phyloP scores from a whole-genome alignment of 2,329 filamentous ascomycete genomes.

The Elsinoe necatrix region DNA sequence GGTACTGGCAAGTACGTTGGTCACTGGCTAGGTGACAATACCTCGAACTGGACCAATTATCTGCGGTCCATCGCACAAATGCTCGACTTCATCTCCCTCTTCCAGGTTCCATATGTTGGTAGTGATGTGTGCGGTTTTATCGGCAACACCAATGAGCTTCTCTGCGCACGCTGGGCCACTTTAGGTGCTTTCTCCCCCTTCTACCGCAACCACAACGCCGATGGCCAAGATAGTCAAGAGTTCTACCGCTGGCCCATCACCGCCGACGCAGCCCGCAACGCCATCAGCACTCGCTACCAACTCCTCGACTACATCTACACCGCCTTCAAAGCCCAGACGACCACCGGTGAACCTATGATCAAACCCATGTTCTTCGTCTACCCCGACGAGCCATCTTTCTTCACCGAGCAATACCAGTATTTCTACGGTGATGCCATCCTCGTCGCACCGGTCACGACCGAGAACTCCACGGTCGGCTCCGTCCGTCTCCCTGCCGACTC shows the following conservation, averaged over 20 bases:
- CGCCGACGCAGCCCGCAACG: constrained; percentile 55
- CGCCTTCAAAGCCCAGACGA: constrained; percentile 52
- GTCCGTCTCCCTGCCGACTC: constrained; percentile 49
- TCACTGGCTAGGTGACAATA: constrained; percentile 54
- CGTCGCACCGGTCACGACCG: constrained; percentile 47
- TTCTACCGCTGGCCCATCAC: constrained; percentile 63
- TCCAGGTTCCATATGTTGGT: constrained; percentile 41
- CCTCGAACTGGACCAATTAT: constrained; percentile 38
- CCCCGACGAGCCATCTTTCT: constrained; percentile 47
- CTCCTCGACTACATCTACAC: constrained; percentile 78
- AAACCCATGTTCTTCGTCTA: constrained; percentile 67
- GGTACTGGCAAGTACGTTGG: constrained; percentile 56
- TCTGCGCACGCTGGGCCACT: constrained; percentile 68
- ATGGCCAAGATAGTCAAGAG: constrained; percentile 52
- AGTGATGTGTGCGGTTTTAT: constrained; percentile 70
- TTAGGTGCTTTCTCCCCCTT: constrained; percentile 68
- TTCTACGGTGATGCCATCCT: constrained; percentile 52
- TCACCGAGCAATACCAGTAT: constrained; percentile 47
- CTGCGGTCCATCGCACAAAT: constrained; percentile 35
- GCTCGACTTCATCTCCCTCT: constrained; percentile 40
- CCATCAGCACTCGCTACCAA: constrained; percentile 64
- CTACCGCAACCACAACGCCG: constrained; percentile 63
- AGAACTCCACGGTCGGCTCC: constrained; percentile 44
- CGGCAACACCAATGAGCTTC: constrained; percentile 54
- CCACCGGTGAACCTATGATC: constrained; percentile 56